A percentile compares a stretch with the other conserved stretches of the same genome.
Conservation (phyloP, 2,329 filamentous ascomycete species). For the Pseudocercospora cruenta region DNA sequence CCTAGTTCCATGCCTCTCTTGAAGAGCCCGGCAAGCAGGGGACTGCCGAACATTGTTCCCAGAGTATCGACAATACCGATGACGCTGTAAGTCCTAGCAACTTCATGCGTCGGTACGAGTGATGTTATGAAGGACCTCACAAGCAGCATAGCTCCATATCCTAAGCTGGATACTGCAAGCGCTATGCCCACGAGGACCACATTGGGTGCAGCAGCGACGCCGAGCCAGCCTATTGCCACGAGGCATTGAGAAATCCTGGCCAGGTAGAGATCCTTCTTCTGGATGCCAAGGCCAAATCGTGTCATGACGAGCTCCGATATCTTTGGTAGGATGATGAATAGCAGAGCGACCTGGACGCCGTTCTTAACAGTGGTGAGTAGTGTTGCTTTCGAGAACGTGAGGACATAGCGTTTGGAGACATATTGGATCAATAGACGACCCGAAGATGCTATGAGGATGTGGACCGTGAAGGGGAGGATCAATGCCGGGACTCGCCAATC, state of each 20-base stretch:
- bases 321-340: conserved; percentile 39
- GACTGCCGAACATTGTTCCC: conserved; percentile 53
- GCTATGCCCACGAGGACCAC: conserved; percentile 37
- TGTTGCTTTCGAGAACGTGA: conserved; percentile 46
- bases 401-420: conserved; percentile 55
- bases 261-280: conserved; percentile 39
- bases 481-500: conserved; percentile 40
- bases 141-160: conserved; percentile 49
- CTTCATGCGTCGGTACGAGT: conserved; percentile 57
- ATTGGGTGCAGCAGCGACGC: conserved; percentile 38
- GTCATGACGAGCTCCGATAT: conserved; percentile 31
- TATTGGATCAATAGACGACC: conserved; percentile 56
- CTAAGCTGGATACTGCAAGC: conserved; percentile 53
- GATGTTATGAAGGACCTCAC: conserved; percentile 57
- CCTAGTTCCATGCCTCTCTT: conserved; percentile 52
- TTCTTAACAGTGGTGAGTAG: conserved; percentile 38
- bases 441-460: conserved; percentile 32
- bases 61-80: conserved; percentile 56
- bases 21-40: conserved; percentile 54
- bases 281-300: conserved; percentile 26
- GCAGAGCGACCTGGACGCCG: conserved; percentile 34
- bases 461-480: conserved; percentile 35
- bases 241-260: conserved; percentile 35
- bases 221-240: conserved; percentile 33
- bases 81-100: conserved; percentile 59